These are phyloP conservation scores for Aspergillaceae sp. DNA, from an alignment of 2,329 filamentous ascomycete genomes.

Conservation along the genomic window DNA sequence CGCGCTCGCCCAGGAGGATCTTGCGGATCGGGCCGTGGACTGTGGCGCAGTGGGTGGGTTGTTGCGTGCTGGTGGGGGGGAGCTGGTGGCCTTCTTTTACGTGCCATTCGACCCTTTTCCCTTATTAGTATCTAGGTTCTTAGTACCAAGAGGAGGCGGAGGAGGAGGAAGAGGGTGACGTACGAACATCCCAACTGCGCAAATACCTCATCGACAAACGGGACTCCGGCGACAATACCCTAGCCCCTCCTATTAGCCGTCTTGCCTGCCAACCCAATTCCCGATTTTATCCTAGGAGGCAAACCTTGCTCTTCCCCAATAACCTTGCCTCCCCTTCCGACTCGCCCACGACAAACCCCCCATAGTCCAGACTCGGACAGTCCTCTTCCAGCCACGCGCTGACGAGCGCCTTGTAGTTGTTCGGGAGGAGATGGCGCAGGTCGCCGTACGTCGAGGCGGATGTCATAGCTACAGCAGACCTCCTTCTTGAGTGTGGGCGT, in stretches of 20 bases:
- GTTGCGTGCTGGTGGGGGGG: conserved; percentile 48
- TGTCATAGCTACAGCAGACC: conserved; percentile 8
- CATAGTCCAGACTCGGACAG: conserved; percentile 93
- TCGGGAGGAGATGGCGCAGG: conserved; percentile 67
- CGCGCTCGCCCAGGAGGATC: conserved; percentile 82
- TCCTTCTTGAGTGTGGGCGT: too few species aligned
- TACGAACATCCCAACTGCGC: conserved; percentile 73
- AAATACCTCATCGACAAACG: conserved; percentile 95
- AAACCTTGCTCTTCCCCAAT: conserved; percentile 50
- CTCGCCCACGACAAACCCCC: conserved; percentile 84
- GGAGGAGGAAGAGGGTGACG: conserved; percentile 17
- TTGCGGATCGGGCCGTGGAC: conserved; percentile 76
- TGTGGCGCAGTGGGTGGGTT: conserved; percentile 55
- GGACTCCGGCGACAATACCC: conserved; percentile 81
- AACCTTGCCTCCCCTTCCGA: conserved; percentile 38
- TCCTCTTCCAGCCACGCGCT: conserved; percentile 89
- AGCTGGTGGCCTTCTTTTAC: conserved; percentile 57
- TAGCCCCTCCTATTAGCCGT: conserved; percentile 13
- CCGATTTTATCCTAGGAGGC: neutral
- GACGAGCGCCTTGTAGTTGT: conserved; percentile 73
- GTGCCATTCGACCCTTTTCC: conserved; percentile 69
- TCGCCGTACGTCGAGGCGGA: conserved; percentile 53
- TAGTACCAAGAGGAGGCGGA: neutral
- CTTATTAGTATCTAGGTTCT: neutral
- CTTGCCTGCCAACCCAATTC: too few species aligned